Conservation (phyloP, 352 stramenopile genomes). For the Phytophthora lateralis region DNA sequence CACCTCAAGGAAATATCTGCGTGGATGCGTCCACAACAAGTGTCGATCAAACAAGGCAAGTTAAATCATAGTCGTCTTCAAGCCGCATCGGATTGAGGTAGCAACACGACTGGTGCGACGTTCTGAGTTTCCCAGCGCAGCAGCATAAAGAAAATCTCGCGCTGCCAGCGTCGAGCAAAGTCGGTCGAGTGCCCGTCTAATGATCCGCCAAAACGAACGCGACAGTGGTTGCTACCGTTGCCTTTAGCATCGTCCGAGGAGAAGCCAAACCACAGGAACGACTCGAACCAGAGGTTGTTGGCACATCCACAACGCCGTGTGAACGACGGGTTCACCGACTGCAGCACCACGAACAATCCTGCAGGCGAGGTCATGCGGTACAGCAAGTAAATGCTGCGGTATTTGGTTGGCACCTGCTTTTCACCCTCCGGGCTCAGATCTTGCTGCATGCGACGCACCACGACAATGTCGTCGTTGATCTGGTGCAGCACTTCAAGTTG, state of each 20-base stretch:
- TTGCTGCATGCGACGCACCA: constrained; percentile 42
- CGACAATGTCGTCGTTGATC: constrained; percentile 43
- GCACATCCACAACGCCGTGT: constrained; percentile 34
- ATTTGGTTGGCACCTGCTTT: constrained; percentile 34
- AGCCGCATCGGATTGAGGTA: constrained; percentile 14
- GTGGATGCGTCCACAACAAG: neutral
- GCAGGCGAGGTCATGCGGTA: constrained; percentile 37
- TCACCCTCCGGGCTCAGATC: constrained; percentile 27
- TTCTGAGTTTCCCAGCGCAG: constrained; percentile 41
- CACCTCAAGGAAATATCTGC: neutral
- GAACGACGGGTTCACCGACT: constrained; percentile 41
- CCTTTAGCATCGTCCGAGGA: constrained; percentile 1
- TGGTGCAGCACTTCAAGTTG: constrained; percentile 40
- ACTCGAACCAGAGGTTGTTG: constrained; percentile 43
- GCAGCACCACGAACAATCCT: constrained; percentile 37
- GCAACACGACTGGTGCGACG: constrained; percentile 33
- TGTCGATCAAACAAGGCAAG: neutral
- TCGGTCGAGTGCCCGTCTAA: constrained; percentile 35
- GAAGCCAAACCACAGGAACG: constrained; percentile 43
- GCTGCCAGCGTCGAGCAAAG: constrained; percentile 40
- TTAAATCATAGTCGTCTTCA: constrained; percentile 13
- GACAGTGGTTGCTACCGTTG: constrained; percentile 9
- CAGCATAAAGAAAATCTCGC: constrained; percentile 41
- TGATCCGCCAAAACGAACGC: constrained; percentile 37
- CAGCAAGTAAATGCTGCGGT: constrained; percentile 42